These are phyloP conservation scores for Schizopora paradoxa DNA, from an alignment of 1,284 basidiomycete species.

Conservation along the genomic window DNA sequence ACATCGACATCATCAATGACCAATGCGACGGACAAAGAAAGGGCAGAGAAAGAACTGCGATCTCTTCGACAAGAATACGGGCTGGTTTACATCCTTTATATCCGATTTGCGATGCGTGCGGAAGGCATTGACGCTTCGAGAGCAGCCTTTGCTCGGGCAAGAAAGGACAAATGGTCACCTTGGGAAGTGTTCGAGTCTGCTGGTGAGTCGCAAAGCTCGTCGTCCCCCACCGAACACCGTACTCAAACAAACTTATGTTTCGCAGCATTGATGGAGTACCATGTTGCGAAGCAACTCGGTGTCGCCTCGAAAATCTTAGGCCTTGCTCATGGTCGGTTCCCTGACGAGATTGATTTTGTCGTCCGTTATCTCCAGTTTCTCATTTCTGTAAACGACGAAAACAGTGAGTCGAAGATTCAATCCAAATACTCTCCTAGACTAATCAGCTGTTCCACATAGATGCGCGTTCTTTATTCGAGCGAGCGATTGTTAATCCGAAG, in stretches of 20 bases:
- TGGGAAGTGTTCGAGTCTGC: conserved; percentile 96
- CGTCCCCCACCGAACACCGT: conserved; percentile 4
- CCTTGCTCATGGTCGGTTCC: conserved; percentile 84
- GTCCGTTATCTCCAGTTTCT: conserved; percentile 89
- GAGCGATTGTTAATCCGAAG: conserved; percentile 60
- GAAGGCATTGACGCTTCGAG: conserved; percentile 60
- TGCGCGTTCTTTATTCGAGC: conserved; percentile 92
- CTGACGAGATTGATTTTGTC: conserved; percentile 82
- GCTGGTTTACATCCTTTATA: conserved; percentile 79
- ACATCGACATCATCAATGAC: conserved; percentile 26
- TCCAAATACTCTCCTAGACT: conserved; percentile 13
- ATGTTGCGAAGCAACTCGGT: conserved; percentile 80
- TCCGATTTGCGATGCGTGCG: conserved; percentile 85
- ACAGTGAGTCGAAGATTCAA: conserved; percentile 55
- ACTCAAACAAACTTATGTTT: conserved; percentile 7
- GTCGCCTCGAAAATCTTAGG: conserved; percentile 94
- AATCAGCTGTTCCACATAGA: conserved; percentile 44
- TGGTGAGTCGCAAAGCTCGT: conserved; percentile 45
- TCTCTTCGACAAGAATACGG: conserved; percentile 65
- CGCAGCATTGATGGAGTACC: conserved; percentile 91
- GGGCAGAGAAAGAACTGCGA: conserved; percentile 46
- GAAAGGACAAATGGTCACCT: conserved; percentile 79
- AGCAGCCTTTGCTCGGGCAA: conserved; percentile 76
- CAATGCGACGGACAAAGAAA: conserved; percentile 35
- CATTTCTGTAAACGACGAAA: conserved; percentile 93